phyloP scores from a whole-genome alignment of 441 rosid species.

The Rhodomyrtus psidioides region DNA sequence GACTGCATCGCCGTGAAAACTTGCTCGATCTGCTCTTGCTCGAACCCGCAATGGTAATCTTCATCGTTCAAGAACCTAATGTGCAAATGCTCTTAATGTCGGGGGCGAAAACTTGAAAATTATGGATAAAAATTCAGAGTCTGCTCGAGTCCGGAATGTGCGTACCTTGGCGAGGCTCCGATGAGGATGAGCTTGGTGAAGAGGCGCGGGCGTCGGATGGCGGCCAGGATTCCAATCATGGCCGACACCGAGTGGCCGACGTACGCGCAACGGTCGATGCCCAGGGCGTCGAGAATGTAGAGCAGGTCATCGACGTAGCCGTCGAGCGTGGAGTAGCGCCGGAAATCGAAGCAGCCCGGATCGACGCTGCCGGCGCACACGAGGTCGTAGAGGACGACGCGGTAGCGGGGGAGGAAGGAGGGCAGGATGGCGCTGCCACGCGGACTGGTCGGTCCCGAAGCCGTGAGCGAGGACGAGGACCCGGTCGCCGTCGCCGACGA shows the following conservation, averaged over 20 bases:
- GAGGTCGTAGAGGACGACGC: slow-evolving; percentile 47
- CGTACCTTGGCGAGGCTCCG: slow-evolving; percentile 56
- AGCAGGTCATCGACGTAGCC: slow-evolving; percentile 55
- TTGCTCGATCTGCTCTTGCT: not conserved
- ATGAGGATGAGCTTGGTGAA: slow-evolving; percentile 52
- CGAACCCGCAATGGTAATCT: not conserved
- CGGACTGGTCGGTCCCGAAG: slow-evolving; percentile 65
- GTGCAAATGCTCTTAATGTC: not conserved
- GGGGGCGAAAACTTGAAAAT: not conserved
- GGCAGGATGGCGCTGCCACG: slow-evolving; percentile 61
- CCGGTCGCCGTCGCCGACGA: slow-evolving; percentile 46
- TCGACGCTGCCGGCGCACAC: slow-evolving; percentile 69
- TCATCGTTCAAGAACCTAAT: not conserved
- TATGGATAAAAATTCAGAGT: not conserved
- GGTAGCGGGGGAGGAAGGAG: slow-evolving; percentile 25
- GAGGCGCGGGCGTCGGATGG: slow-evolving; percentile 55
- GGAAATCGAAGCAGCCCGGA: slow-evolving; percentile 52
- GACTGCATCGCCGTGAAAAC: slow-evolving; percentile 1
- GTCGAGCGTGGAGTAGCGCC: slow-evolving; percentile 49
- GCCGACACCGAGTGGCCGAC: slow-evolving; percentile 70
- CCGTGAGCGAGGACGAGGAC: slow-evolving; percentile 52
- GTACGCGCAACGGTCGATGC: slow-evolving; percentile 38
- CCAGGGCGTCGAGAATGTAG: slow-evolving; percentile 43
- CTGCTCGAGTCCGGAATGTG: not conserved
- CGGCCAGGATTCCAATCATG: slow-evolving; percentile 59